Base-by-base conservation (phyloP, 495 filamentous ascomycete species). In the Penicillium maclennaniae region DNA sequence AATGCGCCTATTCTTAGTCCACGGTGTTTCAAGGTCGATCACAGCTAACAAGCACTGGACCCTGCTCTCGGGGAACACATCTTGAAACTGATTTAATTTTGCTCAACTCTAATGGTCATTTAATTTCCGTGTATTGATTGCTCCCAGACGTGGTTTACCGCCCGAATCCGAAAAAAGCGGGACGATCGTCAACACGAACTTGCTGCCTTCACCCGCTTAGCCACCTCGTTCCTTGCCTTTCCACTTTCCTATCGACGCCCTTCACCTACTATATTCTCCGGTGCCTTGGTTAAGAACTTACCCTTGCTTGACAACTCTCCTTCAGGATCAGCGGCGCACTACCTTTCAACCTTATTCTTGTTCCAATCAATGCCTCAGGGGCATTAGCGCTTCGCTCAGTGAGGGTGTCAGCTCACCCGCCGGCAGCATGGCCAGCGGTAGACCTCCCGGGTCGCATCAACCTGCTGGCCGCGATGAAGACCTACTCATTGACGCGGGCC, bases 401-500 rank as follows among this genome's bases (percentile, higher is more conserved):
- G 64, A 68, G 65, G 71, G 66, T 76, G 69, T 72, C 57, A 63
- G 68, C 64, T 72, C 63, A 47, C 64, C 64, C 67, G 62, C 62
- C 59, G 66, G 49, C 66, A 72, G 63, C 70, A 78, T 78, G 75
- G 73, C 73, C 73, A 76, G 73, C 68, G 87, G 84, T 71, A 85
- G 87, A 75, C 83, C 81, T 58, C 75, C 78, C 63, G 82, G 80
- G 72, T 80, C 71, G 62, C 71, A 73, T 75, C 78, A 69, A 75
- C 76, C 65, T 70, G 67, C 76, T 78, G 79, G 69, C 72, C 77
- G 68, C 76, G 83, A 78, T 64, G 71, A 77, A 64, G 87, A 91
- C 67, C 81, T 91, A 49, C 80, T 96, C 64, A 86, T 92, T 58
- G 74, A 85, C 51, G 77, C 84, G 25, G 80, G 83, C 51, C 82